phyloP scores from a whole-genome alignment of 2,329 filamentous ascomycete species.

The Neonectria magnoliae region DNA sequence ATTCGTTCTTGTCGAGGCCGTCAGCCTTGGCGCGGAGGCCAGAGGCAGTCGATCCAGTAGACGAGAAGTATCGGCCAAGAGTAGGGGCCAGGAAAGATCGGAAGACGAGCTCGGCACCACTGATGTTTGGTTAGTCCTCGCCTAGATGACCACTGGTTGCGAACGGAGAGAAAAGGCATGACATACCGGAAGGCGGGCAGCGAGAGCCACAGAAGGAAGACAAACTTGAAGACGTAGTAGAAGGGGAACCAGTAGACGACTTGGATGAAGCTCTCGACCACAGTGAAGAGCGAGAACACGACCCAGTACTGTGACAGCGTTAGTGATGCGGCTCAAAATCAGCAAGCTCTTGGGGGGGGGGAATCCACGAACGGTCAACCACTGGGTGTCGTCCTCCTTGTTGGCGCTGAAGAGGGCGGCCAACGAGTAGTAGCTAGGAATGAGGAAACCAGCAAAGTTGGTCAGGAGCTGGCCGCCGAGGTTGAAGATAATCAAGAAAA shows the following conservation, averaged over 20 bases:
- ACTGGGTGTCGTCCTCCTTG: slow-evolving; percentile 85
- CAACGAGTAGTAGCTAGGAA: slow-evolving; percentile 87
- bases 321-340: slow-evolving; percentile 42
- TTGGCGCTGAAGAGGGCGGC: slow-evolving; percentile 76
- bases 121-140: slow-evolving; percentile 51
- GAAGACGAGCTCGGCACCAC: slow-evolving; percentile 96
- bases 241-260: slow-evolving; percentile 97
- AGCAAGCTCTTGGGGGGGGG: slow-evolving; percentile 14
- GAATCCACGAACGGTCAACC: slow-evolving; percentile 70
- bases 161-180: slow-evolving; percentile 3
- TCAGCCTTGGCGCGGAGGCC: slow-evolving; percentile 91
- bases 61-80: slow-evolving; percentile 89
- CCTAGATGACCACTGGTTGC: slow-evolving; percentile 16
- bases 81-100: slow-evolving; percentile 92
- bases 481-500: slow-evolving; percentile 94
- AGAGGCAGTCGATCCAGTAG: slow-evolving; percentile 76
- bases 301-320: slow-evolving; percentile 80
- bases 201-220: slow-evolving; percentile 96
- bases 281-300: slow-evolving; percentile 83
- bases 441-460: slow-evolving; percentile 84
- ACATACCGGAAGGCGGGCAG: slow-evolving; percentile 92
- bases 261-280: slow-evolving; percentile 83
- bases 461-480: slow-evolving; percentile 88
- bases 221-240: slow-evolving; percentile 99
- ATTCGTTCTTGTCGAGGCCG: slow-evolving; percentile 75